phyloP scores from a whole-genome alignment of 805 yeast genomes.

The Candida hungchunana region DNA sequence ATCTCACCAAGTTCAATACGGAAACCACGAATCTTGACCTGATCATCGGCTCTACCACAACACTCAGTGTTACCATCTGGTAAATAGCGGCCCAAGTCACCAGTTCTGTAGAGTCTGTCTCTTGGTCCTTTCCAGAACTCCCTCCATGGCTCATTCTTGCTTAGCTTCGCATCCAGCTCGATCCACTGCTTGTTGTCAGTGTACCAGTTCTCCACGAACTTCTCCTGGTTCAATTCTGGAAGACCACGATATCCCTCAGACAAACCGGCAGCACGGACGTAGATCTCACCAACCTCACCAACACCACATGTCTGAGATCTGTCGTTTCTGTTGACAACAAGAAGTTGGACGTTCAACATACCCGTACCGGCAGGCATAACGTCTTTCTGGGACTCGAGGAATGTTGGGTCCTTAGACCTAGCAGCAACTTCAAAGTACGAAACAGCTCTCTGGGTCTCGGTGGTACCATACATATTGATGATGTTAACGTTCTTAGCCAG shows the following conservation, averaged over 20 bases:
- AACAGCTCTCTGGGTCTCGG: constrained; percentile 98
- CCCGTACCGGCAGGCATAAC: constrained; percentile 99
- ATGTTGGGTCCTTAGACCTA: constrained; percentile 60
- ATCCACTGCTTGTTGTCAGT: constrained; percentile 63
- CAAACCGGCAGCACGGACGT: constrained; percentile 96
- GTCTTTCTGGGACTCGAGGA: constrained; percentile 82
- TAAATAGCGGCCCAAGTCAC: constrained; percentile 93
- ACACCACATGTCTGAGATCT: constrained; percentile 91
- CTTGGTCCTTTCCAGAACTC: constrained; percentile 88
- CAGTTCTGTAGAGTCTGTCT: constrained; percentile 94
- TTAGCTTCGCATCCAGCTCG: constrained; percentile 44
- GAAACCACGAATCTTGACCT: constrained; percentile 97
- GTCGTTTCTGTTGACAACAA: constrained; percentile 90
- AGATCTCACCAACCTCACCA: constrained; percentile 98
- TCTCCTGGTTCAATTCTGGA: constrained; percentile 82
- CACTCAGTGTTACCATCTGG: constrained; percentile 98
- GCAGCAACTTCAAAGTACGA: constrained; percentile 88
- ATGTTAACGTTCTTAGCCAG: constrained; percentile 85
- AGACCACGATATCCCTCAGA: constrained; percentile 94
- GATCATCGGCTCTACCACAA: constrained; percentile 98
- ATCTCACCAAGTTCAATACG: constrained; percentile 98
- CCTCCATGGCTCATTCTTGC: constrained; percentile 58
- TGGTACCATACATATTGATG: constrained; percentile 98
- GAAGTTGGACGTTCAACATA: constrained; percentile 89
- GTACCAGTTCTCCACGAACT: constrained; percentile 91